Base-by-base conservation (phyloP, 768 basidiomycete genomes). In the Pulveroboletus sp. region DNA sequence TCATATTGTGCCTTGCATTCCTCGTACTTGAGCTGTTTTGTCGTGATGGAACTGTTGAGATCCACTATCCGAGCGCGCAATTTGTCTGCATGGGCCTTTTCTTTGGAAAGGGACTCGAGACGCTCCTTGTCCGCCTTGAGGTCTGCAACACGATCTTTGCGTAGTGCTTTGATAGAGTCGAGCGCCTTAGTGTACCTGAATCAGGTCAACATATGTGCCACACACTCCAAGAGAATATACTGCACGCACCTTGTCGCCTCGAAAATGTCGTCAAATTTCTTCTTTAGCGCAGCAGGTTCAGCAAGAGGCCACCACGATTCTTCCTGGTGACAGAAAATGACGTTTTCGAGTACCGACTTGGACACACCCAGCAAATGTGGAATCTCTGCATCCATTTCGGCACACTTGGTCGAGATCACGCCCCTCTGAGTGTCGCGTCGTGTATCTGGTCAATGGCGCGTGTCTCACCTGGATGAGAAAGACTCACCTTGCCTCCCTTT, bases 201-300 rank as follows among this genome's bases (percentile, higher is more conserved):
- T n/a, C n/a, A n/a, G n/a, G n/a, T n/a, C 27, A 50, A 2, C 40
- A 39, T 16, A 42, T 45, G 43, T 24, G 25, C 21, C 13, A 36
- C 8, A 40, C 21, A n/a, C 2, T 29, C 8, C 8, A n/a, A 1
- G 13, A n/a, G 25, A 20, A n/a, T 25, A 25, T 25, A 21, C 17
- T 5, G 2, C 35, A 62, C 74, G 27, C 43, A 90, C 93, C 88
- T 87, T 17, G 94, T 98, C 4, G 97, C 97, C 68, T 99, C 97
- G 60, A 99, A 98, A 48, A 99, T 99, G 60, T 99, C 97, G 60
- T 99, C 97, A 52, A 99, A 99, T 66, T 98, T 98, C 78, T 97
- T 98, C 77, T 99, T 99, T 32, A 99, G 70, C 0, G 83, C 79
- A 11, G 90, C 73, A 2, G 95, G 90, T 58, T 98, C 97, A 0